These are phyloP conservation scores for Magnusiomyces ingens DNA, from an alignment of 1,139 yeast species.

Conservation along the genomic window DNA sequence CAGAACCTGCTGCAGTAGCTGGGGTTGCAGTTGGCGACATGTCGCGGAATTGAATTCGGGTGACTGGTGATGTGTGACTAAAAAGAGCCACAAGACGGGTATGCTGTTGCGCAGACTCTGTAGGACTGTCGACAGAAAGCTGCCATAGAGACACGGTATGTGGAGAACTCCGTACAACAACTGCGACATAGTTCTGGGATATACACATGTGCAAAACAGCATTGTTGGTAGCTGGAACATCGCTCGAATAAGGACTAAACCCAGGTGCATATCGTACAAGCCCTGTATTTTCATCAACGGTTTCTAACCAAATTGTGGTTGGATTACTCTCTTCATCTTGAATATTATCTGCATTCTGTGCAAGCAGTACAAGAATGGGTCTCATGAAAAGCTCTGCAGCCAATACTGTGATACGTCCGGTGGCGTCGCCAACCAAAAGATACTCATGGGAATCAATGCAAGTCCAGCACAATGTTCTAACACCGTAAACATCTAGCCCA, in stretches of 20 bases:
- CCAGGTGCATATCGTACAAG: no score
- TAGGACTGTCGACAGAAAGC: constrained; percentile 1
- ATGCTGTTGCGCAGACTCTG: neutral
- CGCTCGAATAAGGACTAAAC: no score
- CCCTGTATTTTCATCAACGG: no score
- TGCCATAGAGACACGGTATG: constrained; percentile 18
- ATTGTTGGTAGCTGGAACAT: no score
- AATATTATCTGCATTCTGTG: neutral
- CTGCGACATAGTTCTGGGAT: constrained; percentile 14
- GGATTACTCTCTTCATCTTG: neutral
- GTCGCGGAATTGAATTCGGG: neutral
- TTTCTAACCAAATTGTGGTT: no score
- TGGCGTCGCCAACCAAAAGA: neutral
- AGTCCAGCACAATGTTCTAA: neutral
- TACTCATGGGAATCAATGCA: neutral
- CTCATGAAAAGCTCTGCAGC: neutral
- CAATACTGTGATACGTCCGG: neutral
- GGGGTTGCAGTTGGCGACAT: neutral
- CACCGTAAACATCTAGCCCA: no score
- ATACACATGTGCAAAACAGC: constrained; percentile 5
- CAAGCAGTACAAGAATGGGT: neutral
- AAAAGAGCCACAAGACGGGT: neutral
- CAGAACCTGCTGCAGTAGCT: neutral
- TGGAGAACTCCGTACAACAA: constrained; percentile 15
- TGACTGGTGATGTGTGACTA: constrained; percentile 3